Percentiles rank a stretch among this genome's conserved stretches.
These are phyloP conservation scores for Cladosporium austrohemisphaericum DNA, from an alignment of 2,329 filamentous ascomycete genomes.

Conservation along the genomic window DNA sequence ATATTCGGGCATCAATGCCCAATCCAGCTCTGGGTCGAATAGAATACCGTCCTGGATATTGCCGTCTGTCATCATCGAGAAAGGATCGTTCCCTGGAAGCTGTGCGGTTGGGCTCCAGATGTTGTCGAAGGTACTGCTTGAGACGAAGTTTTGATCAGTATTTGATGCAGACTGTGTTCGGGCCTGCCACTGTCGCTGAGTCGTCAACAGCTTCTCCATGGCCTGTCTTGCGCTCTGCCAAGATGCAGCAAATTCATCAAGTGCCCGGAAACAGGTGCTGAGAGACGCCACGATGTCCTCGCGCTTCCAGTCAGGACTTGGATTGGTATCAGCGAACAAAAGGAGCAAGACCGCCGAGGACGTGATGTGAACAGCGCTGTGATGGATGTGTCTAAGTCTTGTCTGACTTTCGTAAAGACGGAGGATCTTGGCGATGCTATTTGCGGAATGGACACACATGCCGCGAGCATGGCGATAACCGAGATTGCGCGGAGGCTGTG, in stretches of 20 bases:
- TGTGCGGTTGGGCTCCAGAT: too few relatives aligned
- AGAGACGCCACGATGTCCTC: not conserved
- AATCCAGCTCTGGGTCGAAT: not conserved
- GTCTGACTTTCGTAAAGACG: constrained; percentile 1
- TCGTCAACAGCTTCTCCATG: not conserved
- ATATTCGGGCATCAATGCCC: not conserved
- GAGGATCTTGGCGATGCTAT: constrained; percentile 1
- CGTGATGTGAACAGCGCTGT: constrained; percentile 3
- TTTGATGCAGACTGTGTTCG: not conserved
- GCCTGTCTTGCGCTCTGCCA: constrained; percentile 9
- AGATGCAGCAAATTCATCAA: constrained; percentile 1
- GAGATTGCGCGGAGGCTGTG: constrained; percentile 4
- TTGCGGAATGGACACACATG: constrained; percentile 7
- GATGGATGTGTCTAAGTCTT: not conserved
- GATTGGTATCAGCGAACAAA: not conserved
- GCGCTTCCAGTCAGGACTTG: not conserved
- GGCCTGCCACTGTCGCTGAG: not conserved
- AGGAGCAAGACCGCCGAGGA: constrained; percentile 5
- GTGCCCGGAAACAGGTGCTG: constrained; percentile 1
- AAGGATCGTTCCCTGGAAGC: too few relatives aligned
- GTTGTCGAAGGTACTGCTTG: too few relatives aligned
- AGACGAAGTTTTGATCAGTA: not conserved
- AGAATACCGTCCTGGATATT: not conserved
- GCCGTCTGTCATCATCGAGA: not conserved
- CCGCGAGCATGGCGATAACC: constrained; percentile 2